Percentiles rank a stretch among this genome's conserved stretches.
Conservation (phyloP, 176 grass and related monocot species). For the Aechmea fasciata region DNA sequence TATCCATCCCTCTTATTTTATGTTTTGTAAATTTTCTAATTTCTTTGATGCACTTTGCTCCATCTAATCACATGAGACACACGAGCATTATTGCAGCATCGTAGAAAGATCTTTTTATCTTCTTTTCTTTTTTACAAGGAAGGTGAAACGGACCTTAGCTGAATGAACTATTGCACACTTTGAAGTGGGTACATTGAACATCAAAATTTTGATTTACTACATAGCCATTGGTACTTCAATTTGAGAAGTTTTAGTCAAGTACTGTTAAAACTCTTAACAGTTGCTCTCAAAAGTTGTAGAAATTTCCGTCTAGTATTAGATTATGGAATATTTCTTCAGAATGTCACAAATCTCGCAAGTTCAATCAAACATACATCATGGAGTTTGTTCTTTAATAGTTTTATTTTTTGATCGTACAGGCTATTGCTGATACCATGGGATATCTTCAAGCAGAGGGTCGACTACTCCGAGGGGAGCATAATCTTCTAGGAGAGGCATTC, state of each 20-base stretch:
- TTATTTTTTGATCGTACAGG: slow-evolving; percentile 30
- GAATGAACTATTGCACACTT: too few species aligned
- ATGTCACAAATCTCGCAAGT: too few species aligned
- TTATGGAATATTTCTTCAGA: too few species aligned
- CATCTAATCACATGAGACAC: not conserved
- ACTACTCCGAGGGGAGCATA: slow-evolving; percentile 83
- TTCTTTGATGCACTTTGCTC: not conserved
- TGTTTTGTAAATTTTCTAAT: not conserved
- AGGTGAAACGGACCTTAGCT: not conserved
- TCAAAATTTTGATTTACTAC: too few species aligned
- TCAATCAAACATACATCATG: not conserved
- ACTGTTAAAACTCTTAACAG: too few species aligned
- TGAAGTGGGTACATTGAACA: too few species aligned
- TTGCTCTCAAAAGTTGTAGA: too few species aligned
- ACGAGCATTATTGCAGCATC: not conserved
- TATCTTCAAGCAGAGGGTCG: slow-evolving; percentile 88
- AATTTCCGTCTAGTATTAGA: too few species aligned
- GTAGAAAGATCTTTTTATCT: not conserved
- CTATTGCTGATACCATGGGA: slow-evolving; percentile 86
- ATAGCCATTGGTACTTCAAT: too few species aligned
- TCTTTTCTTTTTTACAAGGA: not conserved
- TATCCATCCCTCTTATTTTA: too few species aligned
- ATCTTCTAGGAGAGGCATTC: slow-evolving; percentile 95
- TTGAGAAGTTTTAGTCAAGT: too few species aligned
- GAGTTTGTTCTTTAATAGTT: not conserved